Evolutionary conservation across 2,329 filamentous ascomycete genomes (phyloP).

Genomic region (Diaporthe longicolla): DNA sequence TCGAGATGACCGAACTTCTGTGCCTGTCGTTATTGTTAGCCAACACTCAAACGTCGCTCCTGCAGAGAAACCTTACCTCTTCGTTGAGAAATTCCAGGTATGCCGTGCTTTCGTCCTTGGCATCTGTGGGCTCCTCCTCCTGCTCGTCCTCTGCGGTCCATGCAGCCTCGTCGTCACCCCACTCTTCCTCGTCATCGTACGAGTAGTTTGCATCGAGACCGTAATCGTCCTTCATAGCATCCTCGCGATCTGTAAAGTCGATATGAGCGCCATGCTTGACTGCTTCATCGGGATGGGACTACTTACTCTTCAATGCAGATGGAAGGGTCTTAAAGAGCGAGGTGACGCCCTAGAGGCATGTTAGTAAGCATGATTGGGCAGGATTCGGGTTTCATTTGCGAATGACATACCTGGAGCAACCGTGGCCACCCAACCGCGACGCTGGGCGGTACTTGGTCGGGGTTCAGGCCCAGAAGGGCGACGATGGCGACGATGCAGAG

Average conservation of each 20-base stretch:
- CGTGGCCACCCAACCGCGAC: slow-evolving; percentile 96
- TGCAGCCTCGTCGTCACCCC: slow-evolving; percentile 84
- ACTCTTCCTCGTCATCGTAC: slow-evolving; percentile 82
- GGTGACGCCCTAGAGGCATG: slow-evolving; percentile 75
- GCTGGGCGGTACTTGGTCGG: slow-evolving; percentile 88
- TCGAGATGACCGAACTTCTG: slow-evolving; percentile 82
- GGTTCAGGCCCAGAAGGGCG: slow-evolving; percentile 82
- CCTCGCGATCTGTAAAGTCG: slow-evolving; percentile 79
- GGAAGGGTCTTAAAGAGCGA: slow-evolving; percentile 93
- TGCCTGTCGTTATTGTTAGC: slow-evolving; percentile 68
- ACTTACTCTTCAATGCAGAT: slow-evolving; percentile 84
- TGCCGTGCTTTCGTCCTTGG: slow-evolving; percentile 90
- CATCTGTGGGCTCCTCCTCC: slow-evolving; percentile 74
- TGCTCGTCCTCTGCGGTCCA: slow-evolving; percentile 84
- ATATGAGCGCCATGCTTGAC: slow-evolving; percentile 45
- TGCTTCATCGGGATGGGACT: no score
- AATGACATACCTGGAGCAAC: slow-evolving; percentile 72
- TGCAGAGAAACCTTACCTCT: slow-evolving; percentile 69
- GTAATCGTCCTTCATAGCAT: slow-evolving; percentile 91
- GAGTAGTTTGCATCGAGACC: slow-evolving; percentile 75
- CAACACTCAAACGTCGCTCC: background rate
- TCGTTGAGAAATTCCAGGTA: slow-evolving; percentile 97
- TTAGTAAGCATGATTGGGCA: slow-evolving; percentile 22
- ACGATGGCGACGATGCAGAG: slow-evolving; percentile 95
- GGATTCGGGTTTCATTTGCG: background rate